Evolutionary conservation across 306 rosid species (phyloP), one percentile per base, ranked within the genome.

Genomic region (Castanea crenata): DNA sequence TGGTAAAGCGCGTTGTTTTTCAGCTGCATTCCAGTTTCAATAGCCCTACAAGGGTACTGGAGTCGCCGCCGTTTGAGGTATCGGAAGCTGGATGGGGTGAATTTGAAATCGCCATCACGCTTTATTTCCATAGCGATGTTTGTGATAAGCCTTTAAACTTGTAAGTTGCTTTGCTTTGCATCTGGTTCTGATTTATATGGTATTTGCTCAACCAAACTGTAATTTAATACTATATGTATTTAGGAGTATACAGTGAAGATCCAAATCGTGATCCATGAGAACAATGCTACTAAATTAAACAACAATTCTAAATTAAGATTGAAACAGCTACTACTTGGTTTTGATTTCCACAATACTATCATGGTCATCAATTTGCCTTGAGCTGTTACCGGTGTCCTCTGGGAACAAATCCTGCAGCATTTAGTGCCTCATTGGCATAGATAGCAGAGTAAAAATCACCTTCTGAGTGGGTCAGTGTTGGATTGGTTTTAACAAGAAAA

Each of bases 21-120:
- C 95, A 92, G 92, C 80, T 92, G 84, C 97, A 90, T 86, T 78
- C 96, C 49, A 92, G 96, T 90, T 92, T 92, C 88, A 89, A 85
- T 51, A 92, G 88, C 81, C 97, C 96, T 55, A 89, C 90, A 54
- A 84, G 93, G 81, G 85, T 88, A 76, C 72, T 92, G 69, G 96
- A 92, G 71, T 58, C 96, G 4, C 92, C 97, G 0, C 97, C 97
- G 31, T 92, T 92, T 69, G 97, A 92, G 79, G 69, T 92, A 76
- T 92, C 97, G 1, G 97, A 92, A 77, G 58, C 91, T 35, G 97
- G 97, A 75, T 92, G 97, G 96, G 96, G 96, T 27, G 96, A 92
- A 86, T 90, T 92, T 79, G 96, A 92, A 84, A 76, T 92, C 11
- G 90, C 85, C 56, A 89, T 92, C 69, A 91, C 95, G 18, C 85